Percentiles rank a stretch among this genome's conserved stretches.
Evolutionary conservation across 441 rosid genomes (phyloP).

Genomic region (Syzygium malaccense): DNA sequence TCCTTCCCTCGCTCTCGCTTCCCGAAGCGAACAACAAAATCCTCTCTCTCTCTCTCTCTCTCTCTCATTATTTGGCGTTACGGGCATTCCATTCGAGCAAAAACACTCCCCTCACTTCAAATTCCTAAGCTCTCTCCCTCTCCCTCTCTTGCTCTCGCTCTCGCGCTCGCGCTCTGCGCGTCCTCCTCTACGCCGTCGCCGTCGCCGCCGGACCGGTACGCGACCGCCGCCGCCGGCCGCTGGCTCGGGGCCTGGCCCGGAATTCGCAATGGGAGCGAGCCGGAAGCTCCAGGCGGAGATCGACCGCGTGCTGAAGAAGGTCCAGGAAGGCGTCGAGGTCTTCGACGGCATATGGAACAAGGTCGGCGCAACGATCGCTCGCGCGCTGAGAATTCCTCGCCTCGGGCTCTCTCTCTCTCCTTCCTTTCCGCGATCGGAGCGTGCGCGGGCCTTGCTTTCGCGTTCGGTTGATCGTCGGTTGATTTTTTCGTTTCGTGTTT

Average conservation of each 20-base stretch:
- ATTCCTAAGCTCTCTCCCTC: neutral
- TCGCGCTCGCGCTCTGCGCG: neutral
- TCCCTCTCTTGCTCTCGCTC: neutral
- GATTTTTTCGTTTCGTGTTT: neutral
- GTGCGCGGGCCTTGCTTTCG: neutral
- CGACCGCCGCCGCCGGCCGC: neutral
- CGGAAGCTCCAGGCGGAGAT: constrained; percentile 99
- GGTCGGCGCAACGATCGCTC: constrained; percentile 22
- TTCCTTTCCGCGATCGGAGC: neutral
- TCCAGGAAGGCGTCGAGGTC: constrained; percentile 95
- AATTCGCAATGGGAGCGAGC: constrained; percentile 75
- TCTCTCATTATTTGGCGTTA: neutral
- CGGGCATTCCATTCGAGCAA: neutral
- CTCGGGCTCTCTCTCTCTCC: neutral
- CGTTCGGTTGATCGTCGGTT: neutral
- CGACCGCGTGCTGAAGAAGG: constrained; percentile 98
- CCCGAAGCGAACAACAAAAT: neutral
- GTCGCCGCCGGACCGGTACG: no score
- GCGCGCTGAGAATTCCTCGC: neutral
- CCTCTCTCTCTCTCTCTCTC: neutral
- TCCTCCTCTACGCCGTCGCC: neutral
- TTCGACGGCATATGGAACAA: constrained; percentile 99
- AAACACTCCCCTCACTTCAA: neutral
- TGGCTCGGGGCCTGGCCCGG: neutral
- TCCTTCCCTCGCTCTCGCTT: neutral